Evolutionary conservation across 1,284 basidiomycete species (phyloP), one percentile per base, ranked within the genome.

Genomic region (Ustilago loliicola): DNA sequence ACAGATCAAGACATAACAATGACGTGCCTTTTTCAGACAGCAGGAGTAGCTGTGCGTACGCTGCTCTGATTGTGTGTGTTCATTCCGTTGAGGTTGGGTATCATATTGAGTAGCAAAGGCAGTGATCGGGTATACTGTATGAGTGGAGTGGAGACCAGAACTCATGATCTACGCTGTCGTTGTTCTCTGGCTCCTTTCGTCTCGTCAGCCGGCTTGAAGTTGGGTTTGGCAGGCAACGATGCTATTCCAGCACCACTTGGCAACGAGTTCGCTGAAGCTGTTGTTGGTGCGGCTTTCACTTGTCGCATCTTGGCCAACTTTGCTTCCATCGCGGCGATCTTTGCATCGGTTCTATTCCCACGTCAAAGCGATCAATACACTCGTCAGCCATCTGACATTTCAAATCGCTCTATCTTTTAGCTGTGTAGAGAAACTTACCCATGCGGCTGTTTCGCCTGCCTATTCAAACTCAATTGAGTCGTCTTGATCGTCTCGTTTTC

Each of bases 311-410:
- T 63, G 56, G 75, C 70, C 2, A 98, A 89, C 87, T 98, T 98
- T 5, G 96, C 96, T 87, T 98, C 96, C 90, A 98, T 93, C 72
- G 93, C 91, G 1, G 95, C 94, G 80, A 98, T 98, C 87, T 97
- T 97, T 75, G 92, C 91, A 55, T 91, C 89, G 1, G 93, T 95
- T 6, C 74, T 81, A 55, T 34, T 19, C 9, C 17, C 15, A 29
- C 34, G 21, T 30, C 27, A 38, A 5, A 27, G 32, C 8, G 2
- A 23, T 63, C 45, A 56, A 52, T 56, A 40, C 19, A 7, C n/a
- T 30, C 38, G 36, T 53, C 56, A 61, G 21, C 15, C 6, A 3
- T 27, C 3, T 47, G 15, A 11, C 8, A 25, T 11, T 30, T 30
- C 19, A 1, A 6, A 1, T 21, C 11, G 13, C 15, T 19, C 4